These are phyloP conservation scores for Coemansia sp. DNA, from an alignment of 192 early-diverging fungal species.

Conservation along the genomic window DNA sequence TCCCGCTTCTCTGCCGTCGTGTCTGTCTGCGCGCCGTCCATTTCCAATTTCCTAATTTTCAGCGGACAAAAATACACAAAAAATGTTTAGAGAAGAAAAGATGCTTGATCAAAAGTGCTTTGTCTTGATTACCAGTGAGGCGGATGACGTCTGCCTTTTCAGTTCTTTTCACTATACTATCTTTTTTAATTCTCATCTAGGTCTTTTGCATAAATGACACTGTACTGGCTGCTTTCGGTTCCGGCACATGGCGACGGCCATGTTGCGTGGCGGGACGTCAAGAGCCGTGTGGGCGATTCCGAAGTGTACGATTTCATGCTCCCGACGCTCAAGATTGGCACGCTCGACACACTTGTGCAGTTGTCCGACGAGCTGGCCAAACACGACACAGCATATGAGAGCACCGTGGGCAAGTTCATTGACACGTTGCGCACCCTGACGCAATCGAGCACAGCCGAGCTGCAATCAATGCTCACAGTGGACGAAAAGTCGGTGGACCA, in stretches of 20 bases:
- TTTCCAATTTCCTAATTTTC: background rate
- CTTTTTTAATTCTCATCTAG: background rate
- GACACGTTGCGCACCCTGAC: constrained; percentile 80
- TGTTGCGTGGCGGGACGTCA: constrained; percentile 41
- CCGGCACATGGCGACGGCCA: constrained; percentile 81
- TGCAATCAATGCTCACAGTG: constrained; percentile 20
- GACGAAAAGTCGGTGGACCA: constrained; percentile 73
- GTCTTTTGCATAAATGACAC: constrained; percentile 27
- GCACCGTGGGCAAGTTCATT: constrained; percentile 73
- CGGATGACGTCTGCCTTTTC: constrained; percentile 8
- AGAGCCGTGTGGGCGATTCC: constrained; percentile 61
- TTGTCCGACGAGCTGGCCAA: constrained; percentile 95
- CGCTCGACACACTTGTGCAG: constrained; percentile 88
- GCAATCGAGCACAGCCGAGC: constrained; percentile 4
- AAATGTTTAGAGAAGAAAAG: constrained; percentile 8
- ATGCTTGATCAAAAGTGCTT: background rate
- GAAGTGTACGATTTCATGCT: constrained; percentile 81
- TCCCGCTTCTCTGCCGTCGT: background rate
- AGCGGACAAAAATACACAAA: background rate
- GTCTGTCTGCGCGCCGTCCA: constrained; percentile 7
- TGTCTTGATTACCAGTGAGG: too few species aligned
- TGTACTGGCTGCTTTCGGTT: constrained; percentile 77
- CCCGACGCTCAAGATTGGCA: constrained; percentile 87
- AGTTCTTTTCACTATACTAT: background rate
- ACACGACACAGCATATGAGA: constrained; percentile 75